These are phyloP conservation scores for Cladophialophora carrionii DNA, from an alignment of 2,329 filamentous ascomycete genomes.

Conservation along the genomic window DNA sequence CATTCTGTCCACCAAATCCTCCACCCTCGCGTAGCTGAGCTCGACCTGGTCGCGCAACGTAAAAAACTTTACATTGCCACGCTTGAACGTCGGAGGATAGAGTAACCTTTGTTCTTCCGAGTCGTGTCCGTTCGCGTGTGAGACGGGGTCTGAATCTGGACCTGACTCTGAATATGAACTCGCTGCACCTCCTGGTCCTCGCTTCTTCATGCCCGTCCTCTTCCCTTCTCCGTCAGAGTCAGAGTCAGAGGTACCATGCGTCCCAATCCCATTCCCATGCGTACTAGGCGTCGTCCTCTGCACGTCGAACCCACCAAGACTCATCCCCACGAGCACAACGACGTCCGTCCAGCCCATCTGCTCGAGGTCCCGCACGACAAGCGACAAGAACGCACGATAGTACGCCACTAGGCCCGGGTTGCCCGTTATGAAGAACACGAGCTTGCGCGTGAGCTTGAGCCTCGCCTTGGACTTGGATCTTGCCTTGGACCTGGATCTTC, in stretches of 20 bases:
- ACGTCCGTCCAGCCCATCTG: neutral
- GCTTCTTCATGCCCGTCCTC: neutral
- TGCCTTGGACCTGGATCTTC: too few relatives aligned
- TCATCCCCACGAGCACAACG: conserved; percentile 33
- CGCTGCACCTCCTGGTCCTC: neutral
- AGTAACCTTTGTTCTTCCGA: conserved; percentile 15
- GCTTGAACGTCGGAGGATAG: conserved; percentile 12
- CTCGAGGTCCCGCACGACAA: conserved; percentile 38
- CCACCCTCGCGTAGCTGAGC: conserved; percentile 51
- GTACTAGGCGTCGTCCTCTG: neutral
- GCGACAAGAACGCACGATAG: conserved; percentile 51
- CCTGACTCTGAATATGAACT: neutral
- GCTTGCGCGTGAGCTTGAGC: neutral
- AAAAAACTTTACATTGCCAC: conserved; percentile 19
- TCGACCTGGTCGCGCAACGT: conserved; percentile 52
- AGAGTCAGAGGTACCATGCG: too few relatives aligned
- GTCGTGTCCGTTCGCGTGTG: conserved; percentile 36
- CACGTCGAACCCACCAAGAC: conserved; percentile 35
- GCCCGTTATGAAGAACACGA: conserved; percentile 54
- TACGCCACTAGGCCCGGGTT: conserved; percentile 57
- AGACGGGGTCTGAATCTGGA: neutral
- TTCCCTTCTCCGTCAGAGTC: neutral
- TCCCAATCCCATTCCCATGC: too few relatives aligned
- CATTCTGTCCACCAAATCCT: conserved; percentile 44
- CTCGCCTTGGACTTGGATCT: neutral